Base-by-base conservation (phyloP, 495 filamentous ascomycete genomes). In the Penicillium argentinense region DNA sequence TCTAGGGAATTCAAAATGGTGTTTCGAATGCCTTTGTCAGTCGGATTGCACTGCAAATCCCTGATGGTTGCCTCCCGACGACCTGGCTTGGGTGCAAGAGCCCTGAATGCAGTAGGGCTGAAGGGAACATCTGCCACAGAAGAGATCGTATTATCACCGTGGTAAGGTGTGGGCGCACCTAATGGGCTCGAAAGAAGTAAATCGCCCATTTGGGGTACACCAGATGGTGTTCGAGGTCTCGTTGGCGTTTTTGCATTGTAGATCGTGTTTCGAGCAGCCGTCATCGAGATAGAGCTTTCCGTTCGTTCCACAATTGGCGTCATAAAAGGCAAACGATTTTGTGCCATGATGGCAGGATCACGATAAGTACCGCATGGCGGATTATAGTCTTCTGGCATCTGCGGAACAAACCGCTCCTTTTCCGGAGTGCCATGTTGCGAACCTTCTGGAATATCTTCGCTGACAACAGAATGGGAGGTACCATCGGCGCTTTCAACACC, bases 271-370 rank as follows among this genome's bases (percentile, higher is more conserved):
- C 58, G 74, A 64, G 57, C 71, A 52, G 52, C 72, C 2, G 85
- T 85, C 36, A 79, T 73, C 19, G 85, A 70, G 18, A 95, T 62
- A 0, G 89, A 93, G 16, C 83, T 87, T 66, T 98, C 93, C 0
- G 93, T 98, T 54, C 86, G 86, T 63, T 98, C 93, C 5, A 92
- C 89, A 48, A 98, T 98, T 9, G 93, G 93, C 1, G 93, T 98
- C 93, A 98, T 98, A 65, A 96, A 97, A 26, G 91, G 93, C 6
- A 97, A 74, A 39, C 90, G 84, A 61, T 86, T 95, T 51, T 96
- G 91, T 50, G 88, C 86, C 41, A 83, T 74, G 54, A 88, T 78
- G 2, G 74, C 75, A 51, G 87, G 80, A 55, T 95, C 84, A 50
- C 90, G 80, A 68, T 86, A 95, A 25, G 85, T 85, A 6, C 82